Evolutionary conservation across 2,329 filamentous ascomycete species (phyloP), one percentile per base, ranked within the genome.

Genomic region (Xylariaceae sp.): DNA sequence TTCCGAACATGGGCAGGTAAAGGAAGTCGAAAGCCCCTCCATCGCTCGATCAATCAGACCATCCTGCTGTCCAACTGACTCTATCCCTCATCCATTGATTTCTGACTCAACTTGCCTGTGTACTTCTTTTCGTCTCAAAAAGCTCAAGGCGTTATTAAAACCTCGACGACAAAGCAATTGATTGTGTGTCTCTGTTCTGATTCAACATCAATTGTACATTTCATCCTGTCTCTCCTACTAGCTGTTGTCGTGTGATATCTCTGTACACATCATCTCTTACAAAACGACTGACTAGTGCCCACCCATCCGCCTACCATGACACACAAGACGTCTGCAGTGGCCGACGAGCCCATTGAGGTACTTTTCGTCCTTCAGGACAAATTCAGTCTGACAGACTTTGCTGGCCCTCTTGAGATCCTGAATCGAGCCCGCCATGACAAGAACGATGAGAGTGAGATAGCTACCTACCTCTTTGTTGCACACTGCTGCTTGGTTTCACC

Each of bases 281-380:
- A 50, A 37, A 60, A 57, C 60, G 52, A 52, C 49, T 57, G 44
- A 40, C 45, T 37, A 55, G 44, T 42, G 26, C 54, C 49, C 61
- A 60, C 23, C 23, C 23, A 26, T 54, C 32, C 32, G 12, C 32
- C 32, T 58, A 71, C 57, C 65, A 86, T 86, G 83, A 79, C 81
- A 71, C 74, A 74, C 70, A 85, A 85, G 79, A 77, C 75, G 65
- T 82, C 81, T 73, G 81, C 82, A 70, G 80, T 83, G 72, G 77
- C 78, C 67, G 82, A 85, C 70, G 80, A 85, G 71, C 82, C 82
- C 63, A 76, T 86, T 67, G 78, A 85, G 62, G 81, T 86, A 63
- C 80, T 86, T 69, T 79, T 86, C 73, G 82, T 79, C 65, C 77
- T 86, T 65, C 83, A 86, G 52, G 74, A 78, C 70, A 82, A 84